Conservation (phyloP, 2,329 filamentous ascomycete species). For the Aschersonia sp. region DNA sequence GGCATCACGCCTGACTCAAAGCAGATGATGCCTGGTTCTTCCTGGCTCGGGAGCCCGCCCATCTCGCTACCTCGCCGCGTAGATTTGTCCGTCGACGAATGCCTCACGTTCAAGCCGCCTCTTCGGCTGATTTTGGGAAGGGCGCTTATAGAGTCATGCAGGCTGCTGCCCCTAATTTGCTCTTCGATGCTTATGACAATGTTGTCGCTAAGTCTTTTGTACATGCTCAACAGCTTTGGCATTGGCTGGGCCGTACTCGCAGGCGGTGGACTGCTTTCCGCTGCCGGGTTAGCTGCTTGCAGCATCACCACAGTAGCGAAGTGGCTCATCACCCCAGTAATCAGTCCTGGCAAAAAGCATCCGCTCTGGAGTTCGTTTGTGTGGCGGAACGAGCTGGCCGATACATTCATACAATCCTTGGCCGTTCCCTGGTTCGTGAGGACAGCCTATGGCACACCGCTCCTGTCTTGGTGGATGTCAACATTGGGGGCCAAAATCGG, state of each 20-base stretch:
- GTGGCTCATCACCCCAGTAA: conserved; percentile 8
- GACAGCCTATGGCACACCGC: conserved; percentile 8
- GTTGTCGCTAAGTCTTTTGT: conserved; percentile 4
- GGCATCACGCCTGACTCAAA: conserved; percentile 4
- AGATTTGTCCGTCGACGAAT: conserved; percentile 5
- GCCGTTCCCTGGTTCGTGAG: conserved; percentile 7
- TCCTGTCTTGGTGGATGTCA: conserved; percentile 7
- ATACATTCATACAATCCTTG: conserved; percentile 36
- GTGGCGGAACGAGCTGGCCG: conserved; percentile 33
- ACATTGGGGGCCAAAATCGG: conserved; percentile 8
- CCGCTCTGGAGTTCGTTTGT: conserved; percentile 11
- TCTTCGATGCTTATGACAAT: conserved; percentile 1
- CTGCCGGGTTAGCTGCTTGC: conserved; percentile 1
- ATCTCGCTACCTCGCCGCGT: conserved; percentile 7
- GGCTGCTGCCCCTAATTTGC: conserved; percentile 6
- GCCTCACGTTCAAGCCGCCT: conserved; percentile 8
- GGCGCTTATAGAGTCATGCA: conserved; percentile 7
- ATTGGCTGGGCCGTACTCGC: conserved; percentile 5
- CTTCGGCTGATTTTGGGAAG: conserved; percentile 4
- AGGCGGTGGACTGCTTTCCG: conserved; percentile 3
- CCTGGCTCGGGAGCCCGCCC: conserved; percentile 9
- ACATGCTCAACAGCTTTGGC: conserved; percentile 5
- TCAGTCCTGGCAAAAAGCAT: conserved; percentile 6
- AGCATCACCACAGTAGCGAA: conserved; percentile 7
- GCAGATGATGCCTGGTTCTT: conserved; percentile 8